phyloP scores from a whole-genome alignment of 805 yeast species.

The Cyberlindnera amylophila region DNA sequence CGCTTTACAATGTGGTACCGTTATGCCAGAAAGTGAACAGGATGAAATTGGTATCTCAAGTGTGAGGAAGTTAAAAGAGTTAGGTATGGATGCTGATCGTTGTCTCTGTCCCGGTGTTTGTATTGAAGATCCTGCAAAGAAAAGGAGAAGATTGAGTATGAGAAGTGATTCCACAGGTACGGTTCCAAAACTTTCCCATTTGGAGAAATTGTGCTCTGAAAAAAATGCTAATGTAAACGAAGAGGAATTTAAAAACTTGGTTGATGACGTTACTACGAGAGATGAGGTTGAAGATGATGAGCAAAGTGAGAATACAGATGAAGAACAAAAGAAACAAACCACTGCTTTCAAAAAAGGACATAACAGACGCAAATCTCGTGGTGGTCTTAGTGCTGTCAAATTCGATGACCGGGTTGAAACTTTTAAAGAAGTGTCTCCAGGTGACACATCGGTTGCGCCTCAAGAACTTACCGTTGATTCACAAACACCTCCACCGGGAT shows the following conservation, averaged over 20 bases:
- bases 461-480: background rate
- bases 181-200: slow-evolving; percentile 4
- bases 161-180: background rate
- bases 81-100: slow-evolving; percentile 39
- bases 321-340: slow-evolving; percentile 5
- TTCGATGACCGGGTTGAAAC: slow-evolving; percentile 20
- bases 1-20: slow-evolving; percentile 61
- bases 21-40: slow-evolving; percentile 51
- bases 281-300: slow-evolving; percentile 18
- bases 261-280: slow-evolving; percentile 23
- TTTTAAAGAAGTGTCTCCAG: slow-evolving; percentile 10
- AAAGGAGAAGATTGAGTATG: slow-evolving; percentile 16
- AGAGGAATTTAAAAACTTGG: slow-evolving; percentile 19
- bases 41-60: slow-evolving; percentile 46
- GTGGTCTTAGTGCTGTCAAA: slow-evolving; percentile 25
- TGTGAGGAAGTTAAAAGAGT: slow-evolving; percentile 32
- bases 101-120: slow-evolving; percentile 30
- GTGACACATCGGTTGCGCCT: slow-evolving; percentile 2
- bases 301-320: slow-evolving; percentile 7
- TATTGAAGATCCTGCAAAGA: slow-evolving; percentile 18
- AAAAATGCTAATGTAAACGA: background rate
- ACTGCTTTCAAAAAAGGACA: slow-evolving; percentile 18
- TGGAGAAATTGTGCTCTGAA: slow-evolving; percentile 17
- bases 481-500: background rate
- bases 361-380: slow-evolving; percentile 27